Conservation (phyloP, 345 rosid species). For the Populus davidiana region DNA sequence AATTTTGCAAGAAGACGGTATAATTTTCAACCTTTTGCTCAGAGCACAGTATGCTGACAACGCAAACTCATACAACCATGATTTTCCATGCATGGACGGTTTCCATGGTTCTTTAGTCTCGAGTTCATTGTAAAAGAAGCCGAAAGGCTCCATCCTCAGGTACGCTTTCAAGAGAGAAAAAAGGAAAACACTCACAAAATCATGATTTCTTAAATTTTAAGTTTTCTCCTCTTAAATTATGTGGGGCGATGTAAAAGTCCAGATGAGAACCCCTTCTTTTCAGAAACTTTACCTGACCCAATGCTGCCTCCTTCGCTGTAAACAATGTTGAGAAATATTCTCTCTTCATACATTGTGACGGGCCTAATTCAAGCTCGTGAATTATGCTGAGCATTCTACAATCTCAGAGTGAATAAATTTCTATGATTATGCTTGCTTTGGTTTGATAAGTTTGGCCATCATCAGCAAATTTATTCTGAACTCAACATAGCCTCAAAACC, state of each 20-base stretch:
- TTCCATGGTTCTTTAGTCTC: slow-evolving; percentile 72
- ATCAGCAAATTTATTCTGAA: not conserved
- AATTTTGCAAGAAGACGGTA: slow-evolving; percentile 81
- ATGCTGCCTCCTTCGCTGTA: slow-evolving; percentile 63
- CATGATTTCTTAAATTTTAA: not conserved
- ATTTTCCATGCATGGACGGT: slow-evolving; percentile 60
- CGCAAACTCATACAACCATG: slow-evolving; percentile 66
- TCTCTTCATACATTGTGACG: not conserved
- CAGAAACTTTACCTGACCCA: slow-evolving; percentile 55
- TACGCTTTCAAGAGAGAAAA: slow-evolving; percentile 1
- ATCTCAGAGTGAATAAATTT: no score
- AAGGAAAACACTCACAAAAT: not conserved
- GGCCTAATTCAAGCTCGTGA: not conserved
- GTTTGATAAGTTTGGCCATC: not conserved
- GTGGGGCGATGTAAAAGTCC: slow-evolving; percentile 76
- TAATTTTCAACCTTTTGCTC: slow-evolving; percentile 60
- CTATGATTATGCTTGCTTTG: no score
- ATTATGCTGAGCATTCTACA: no score
- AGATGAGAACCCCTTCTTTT: slow-evolving; percentile 74
- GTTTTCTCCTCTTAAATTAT: slow-evolving; percentile 21
- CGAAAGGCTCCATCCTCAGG: slow-evolving; percentile 79
- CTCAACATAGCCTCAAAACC: not conserved
- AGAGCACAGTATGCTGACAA: slow-evolving; percentile 72
- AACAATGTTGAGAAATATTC: slow-evolving; percentile 37
- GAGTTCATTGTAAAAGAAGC: slow-evolving; percentile 73